Percentiles rank a stretch among this genome's conserved stretches.
Evolutionary conservation across 2,329 filamentous ascomycete species (phyloP).

Genomic region (Cladophialophora psammophila): DNA sequence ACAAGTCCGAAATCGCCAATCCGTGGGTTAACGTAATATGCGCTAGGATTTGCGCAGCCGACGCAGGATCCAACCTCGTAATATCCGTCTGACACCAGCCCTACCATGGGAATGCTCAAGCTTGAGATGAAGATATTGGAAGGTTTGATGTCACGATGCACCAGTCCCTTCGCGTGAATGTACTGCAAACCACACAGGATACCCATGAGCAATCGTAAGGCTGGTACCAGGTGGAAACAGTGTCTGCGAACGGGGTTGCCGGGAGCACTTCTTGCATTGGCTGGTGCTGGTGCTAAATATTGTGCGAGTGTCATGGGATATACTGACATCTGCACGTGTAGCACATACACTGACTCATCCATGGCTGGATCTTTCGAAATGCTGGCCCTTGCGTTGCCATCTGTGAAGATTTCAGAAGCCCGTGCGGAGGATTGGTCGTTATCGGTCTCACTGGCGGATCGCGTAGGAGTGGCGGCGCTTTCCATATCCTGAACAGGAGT

Average conservation of each 20-base stretch:
- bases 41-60: slow-evolving; percentile 36
- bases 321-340: slow-evolving; percentile 74
- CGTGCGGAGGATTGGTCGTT: slow-evolving; percentile 25
- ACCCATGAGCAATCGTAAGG: slow-evolving; percentile 64
- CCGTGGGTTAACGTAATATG: slow-evolving; percentile 61
- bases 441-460: slow-evolving; percentile 21
- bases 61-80: slow-evolving; percentile 38
- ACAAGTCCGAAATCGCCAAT: slow-evolving; percentile 75
- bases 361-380: slow-evolving; percentile 40
- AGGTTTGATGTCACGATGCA: slow-evolving; percentile 73
- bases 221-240: slow-evolving; percentile 68
- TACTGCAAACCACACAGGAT: slow-evolving; percentile 71
- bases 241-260: slow-evolving; percentile 52
- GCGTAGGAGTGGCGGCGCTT: slow-evolving; percentile 7
- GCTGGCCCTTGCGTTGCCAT: slow-evolving; percentile 30
- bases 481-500: slow-evolving; percentile 15
- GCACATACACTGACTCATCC: slow-evolving; percentile 43
- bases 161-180: slow-evolving; percentile 65
- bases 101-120: slow-evolving; percentile 45
- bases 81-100: slow-evolving; percentile 57
- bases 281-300: slow-evolving; percentile 58
- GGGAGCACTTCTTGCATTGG: slow-evolving; percentile 32
- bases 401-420: slow-evolving; percentile 38
- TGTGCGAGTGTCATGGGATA: slow-evolving; percentile 68
- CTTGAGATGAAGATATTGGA: slow-evolving; percentile 70